Percentiles rank a stretch among this genome's conserved stretches.
Evolutionary conservation across 140 eudicot genomes (phyloP).

Genomic region (Flaveria floridana): DNA sequence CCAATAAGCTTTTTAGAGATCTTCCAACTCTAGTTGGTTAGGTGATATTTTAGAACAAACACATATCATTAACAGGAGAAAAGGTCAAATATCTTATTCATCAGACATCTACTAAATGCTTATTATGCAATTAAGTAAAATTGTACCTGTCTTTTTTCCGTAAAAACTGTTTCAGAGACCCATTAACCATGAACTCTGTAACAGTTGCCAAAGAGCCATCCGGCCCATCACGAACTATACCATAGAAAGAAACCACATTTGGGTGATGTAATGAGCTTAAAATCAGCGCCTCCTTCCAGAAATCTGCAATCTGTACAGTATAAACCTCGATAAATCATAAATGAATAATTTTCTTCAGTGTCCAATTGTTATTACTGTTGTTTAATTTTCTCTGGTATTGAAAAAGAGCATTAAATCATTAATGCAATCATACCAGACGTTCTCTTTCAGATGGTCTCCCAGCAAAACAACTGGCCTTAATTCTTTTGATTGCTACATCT

Average conservation of each 20-base stretch:
- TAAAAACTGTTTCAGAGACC: constrained; percentile 70
- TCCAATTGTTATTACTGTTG: neutral
- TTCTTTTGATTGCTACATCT: constrained; percentile 63
- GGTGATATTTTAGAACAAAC: neutral
- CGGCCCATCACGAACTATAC: constrained; percentile 89
- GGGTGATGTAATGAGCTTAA: constrained; percentile 63
- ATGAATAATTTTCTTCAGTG: neutral
- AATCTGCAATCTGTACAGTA: constrained; percentile 27
- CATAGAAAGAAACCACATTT: constrained; percentile 85
- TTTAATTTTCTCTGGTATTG: neutral
- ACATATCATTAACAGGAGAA: neutral
- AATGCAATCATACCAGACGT: constrained; percentile 46
- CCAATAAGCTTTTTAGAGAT: no score
- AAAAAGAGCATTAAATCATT: constrained; percentile 1
- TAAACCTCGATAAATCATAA: neutral
- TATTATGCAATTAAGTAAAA: neutral
- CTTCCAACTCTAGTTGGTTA: no score
- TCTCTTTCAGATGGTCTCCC: constrained; percentile 52
- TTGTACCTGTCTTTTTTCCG: constrained; percentile 59
- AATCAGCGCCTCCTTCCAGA: constrained; percentile 49
- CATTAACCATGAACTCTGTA: constrained; percentile 78
- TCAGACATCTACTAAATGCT: neutral
- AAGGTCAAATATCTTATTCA: neutral
- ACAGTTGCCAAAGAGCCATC: constrained; percentile 86
- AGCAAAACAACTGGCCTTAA: constrained; percentile 51